A percentile compares a stretch with the other conserved stretches of the same genome.
These are phyloP conservation scores for Zostera marina DNA, from an alignment of 116 monocot genomes.

Conservation along the genomic window DNA sequence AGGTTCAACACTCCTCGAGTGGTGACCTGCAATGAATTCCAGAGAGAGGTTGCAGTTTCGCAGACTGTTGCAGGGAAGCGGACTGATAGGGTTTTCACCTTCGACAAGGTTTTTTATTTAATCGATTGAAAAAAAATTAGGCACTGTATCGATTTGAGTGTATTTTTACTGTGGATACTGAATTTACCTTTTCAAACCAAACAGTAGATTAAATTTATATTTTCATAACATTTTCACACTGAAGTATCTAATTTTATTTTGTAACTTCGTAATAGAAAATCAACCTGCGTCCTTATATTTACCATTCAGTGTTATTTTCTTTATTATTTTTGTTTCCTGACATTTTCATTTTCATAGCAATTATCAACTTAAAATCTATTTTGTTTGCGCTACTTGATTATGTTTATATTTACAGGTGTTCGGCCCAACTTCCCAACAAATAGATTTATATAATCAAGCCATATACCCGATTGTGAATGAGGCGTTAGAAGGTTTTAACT, in stretches of 20 bases:
- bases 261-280: neutral
- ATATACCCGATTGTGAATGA: constrained; percentile 38
- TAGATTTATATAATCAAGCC: constrained; percentile 44
- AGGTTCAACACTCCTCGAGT: constrained; percentile 66
- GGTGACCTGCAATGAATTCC: constrained; percentile 74
- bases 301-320: neutral
- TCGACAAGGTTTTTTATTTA: constrained; percentile 51
- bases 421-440: constrained; percentile 41
- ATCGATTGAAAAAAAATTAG: too few species aligned
- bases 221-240: neutral
- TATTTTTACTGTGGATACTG: too few species aligned
- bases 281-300: neutral
- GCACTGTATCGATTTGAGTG: too few species aligned
- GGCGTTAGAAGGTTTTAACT: constrained; percentile 56
- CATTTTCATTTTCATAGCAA: too few species aligned
- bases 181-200: too few species aligned
- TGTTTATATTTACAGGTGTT: constrained; percentile 22
- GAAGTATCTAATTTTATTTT: neutral
- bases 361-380: too few species aligned
- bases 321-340: too few species aligned
- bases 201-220: too few species aligned
- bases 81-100: constrained; percentile 73
- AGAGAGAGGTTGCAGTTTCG: constrained; percentile 68
- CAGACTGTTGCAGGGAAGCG: constrained; percentile 90
- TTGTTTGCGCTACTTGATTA: too few species aligned